phyloP scores from a whole-genome alignment of 768 basidiomycete species.

The Termitomyces sp. region DNA sequence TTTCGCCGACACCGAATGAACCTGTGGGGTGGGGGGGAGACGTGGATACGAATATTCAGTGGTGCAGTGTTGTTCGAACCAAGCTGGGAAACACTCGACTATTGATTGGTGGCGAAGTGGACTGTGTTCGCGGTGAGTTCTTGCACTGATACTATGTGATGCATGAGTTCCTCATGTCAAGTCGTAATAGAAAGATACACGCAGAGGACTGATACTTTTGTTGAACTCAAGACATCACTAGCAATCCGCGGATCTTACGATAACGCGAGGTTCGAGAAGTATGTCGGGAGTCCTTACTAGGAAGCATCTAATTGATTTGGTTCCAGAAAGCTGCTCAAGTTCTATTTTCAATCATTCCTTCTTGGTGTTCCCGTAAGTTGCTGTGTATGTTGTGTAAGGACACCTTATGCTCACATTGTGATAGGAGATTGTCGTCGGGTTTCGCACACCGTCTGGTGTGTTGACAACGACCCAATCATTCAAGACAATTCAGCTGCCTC shows the following conservation, averaged over 20 bases:
- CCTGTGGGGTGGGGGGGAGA: slow-evolving; percentile 72
- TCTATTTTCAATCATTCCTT: slow-evolving; percentile 89
- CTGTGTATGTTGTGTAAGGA: neutral
- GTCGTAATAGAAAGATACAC: slow-evolving; percentile 50
- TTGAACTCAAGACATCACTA: slow-evolving; percentile 87
- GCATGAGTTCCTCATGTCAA: slow-evolving; percentile 1
- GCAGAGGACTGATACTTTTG: slow-evolving; percentile 62
- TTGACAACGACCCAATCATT: slow-evolving; percentile 66
- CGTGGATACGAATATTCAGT: slow-evolving; percentile 86
- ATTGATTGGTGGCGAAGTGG: slow-evolving; percentile 87
- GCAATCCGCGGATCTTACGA: slow-evolving; percentile 62
- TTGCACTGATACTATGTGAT: neutral
- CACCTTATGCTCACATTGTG: neutral
- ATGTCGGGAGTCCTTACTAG: slow-evolving; percentile 15
- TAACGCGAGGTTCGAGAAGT: slow-evolving; percentile 80
- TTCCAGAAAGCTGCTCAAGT: slow-evolving; percentile 82
- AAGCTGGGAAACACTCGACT: slow-evolving; percentile 70
- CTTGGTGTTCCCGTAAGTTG: slow-evolving; percentile 81
- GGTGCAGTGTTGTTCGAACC: slow-evolving; percentile 88
- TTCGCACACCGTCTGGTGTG: slow-evolving; percentile 75
- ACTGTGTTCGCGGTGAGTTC: slow-evolving; percentile 73
- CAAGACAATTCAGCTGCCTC: slow-evolving; percentile 76
- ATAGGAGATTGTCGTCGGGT: slow-evolving; percentile 84
- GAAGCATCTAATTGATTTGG: slow-evolving; percentile 1
- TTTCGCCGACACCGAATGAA: slow-evolving; percentile 23